A percentile compares a stretch with the other conserved stretches of the same genome.
Evolutionary conservation across 345 rosid genomes (phyloP).

Genomic region (Cardamine resedifolia): DNA sequence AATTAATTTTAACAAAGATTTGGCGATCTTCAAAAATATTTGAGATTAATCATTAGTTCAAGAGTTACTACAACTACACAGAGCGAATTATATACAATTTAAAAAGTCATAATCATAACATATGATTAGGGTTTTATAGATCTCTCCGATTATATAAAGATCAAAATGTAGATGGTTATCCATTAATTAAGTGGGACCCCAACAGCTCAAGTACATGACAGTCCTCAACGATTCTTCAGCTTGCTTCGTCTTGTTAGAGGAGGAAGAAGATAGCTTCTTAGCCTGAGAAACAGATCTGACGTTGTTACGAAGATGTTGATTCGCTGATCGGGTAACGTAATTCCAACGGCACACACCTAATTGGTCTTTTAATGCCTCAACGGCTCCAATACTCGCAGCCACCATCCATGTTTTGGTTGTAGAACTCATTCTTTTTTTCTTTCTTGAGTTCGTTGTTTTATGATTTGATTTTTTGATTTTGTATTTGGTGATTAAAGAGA

Average conservation of each 20-base stretch:
- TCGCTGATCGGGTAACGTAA: slow-evolving; percentile 34
- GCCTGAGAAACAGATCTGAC: slow-evolving; percentile 32
- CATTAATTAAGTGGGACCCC: slow-evolving; percentile 50
- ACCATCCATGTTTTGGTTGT: slow-evolving; percentile 17
- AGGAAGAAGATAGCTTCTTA: slow-evolving; percentile 33
- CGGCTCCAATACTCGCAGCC: slow-evolving; percentile 11
- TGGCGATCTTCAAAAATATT: background rate
- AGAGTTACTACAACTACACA: too few relatives aligned
- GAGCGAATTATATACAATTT: too few relatives aligned
- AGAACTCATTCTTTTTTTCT: slow-evolving; percentile 5
- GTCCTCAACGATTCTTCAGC: slow-evolving; percentile 52
- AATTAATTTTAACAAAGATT: background rate
- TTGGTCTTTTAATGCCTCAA: slow-evolving; percentile 6
- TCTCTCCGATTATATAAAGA: background rate
- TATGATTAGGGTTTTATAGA: background rate
- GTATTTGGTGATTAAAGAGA: background rate
- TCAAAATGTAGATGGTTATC: background rate
- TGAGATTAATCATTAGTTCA: background rate
- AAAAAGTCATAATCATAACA: background rate
- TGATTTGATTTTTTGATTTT: background rate
- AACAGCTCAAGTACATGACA: slow-evolving; percentile 57
- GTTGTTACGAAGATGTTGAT: slow-evolving; percentile 41
- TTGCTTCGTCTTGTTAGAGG: slow-evolving; percentile 30
- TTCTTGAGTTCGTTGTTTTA: background rate
- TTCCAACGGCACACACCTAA: slow-evolving; percentile 48